These are phyloP conservation scores for Boletus sp. DNA, from an alignment of 768 basidiomycete genomes.

Conservation along the genomic window DNA sequence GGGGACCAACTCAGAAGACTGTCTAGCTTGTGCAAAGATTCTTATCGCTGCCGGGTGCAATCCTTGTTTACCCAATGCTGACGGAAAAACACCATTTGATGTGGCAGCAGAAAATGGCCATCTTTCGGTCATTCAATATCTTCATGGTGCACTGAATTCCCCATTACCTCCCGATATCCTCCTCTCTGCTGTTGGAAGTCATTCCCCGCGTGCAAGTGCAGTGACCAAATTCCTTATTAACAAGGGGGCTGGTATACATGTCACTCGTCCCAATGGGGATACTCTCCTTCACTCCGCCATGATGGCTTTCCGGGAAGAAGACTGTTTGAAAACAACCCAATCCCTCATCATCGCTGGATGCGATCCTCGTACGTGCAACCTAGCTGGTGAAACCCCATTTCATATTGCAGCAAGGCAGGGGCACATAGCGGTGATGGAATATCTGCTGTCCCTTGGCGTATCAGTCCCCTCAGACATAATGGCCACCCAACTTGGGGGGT, in stretches of 20 bases:
- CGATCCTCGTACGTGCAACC: neutral
- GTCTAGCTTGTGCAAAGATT: neutral
- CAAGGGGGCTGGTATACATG: neutral
- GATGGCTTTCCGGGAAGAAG: accelerated
- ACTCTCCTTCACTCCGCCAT: neutral
- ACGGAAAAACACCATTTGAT: neutral
- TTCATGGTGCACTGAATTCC: too few species aligned
- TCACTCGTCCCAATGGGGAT: neutral
- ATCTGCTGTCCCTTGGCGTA: neutral
- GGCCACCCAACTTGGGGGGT: neutral
- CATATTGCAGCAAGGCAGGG: neutral
- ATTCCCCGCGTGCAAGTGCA: neutral
- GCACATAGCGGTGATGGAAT: neutral
- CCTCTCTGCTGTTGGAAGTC: neutral
- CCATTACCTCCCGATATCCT: neutral
- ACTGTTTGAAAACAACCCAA: neutral
- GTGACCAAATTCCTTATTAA: neutral
- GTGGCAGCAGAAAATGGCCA: neutral
- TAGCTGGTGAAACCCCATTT: neutral
- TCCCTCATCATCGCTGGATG: neutral
- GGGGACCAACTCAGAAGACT: neutral
- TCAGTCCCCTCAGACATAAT: neutral
- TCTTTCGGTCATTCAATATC: neutral
- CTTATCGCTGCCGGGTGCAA: neutral
- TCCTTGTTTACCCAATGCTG: neutral